phyloP scores from a whole-genome alignment of 805 yeast species.

The Aciculoconidium aculeatum region DNA sequence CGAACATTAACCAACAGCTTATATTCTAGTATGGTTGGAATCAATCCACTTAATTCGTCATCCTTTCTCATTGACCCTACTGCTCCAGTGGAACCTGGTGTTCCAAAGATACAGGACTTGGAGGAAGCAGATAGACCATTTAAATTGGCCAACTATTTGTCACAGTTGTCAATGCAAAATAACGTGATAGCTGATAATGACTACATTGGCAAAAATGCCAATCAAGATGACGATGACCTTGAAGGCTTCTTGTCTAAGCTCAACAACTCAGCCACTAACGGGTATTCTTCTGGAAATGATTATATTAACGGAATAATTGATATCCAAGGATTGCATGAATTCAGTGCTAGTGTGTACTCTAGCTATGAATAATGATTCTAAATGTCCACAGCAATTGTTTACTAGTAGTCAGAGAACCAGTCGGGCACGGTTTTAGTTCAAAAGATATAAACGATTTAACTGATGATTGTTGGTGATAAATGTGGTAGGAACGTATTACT shows the following conservation, averaged over 20 bases:
- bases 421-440: too few relatives aligned
- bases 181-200: constrained; percentile 45
- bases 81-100: constrained; percentile 3
- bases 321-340: constrained; percentile 66
- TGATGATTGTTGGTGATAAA: too few relatives aligned
- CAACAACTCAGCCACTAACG: constrained; percentile 14
- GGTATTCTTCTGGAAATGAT: constrained; percentile 32
- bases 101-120: constrained; percentile 14
- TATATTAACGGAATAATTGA: constrained; percentile 32
- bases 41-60: constrained; percentile 7
- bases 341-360: constrained; percentile 87
- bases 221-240: constrained; percentile 8
- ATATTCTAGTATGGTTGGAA: constrained; percentile 15
- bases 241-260: constrained; percentile 37
- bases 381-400: too few relatives aligned
- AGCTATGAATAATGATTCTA: constrained; percentile 52
- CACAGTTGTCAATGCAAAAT: constrained; percentile 63
- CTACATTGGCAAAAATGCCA: constrained; percentile 16
- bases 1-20: constrained; percentile 32
- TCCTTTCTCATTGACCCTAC: constrained; percentile 11
- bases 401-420: too few relatives aligned
- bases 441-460: too few relatives aligned
- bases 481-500: too few relatives aligned
- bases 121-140: constrained; percentile 16
- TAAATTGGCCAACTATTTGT: constrained; percentile 64